phyloP scores from a whole-genome alignment of 495 filamentous ascomycete genomes.

The Podospora anserina region DNA sequence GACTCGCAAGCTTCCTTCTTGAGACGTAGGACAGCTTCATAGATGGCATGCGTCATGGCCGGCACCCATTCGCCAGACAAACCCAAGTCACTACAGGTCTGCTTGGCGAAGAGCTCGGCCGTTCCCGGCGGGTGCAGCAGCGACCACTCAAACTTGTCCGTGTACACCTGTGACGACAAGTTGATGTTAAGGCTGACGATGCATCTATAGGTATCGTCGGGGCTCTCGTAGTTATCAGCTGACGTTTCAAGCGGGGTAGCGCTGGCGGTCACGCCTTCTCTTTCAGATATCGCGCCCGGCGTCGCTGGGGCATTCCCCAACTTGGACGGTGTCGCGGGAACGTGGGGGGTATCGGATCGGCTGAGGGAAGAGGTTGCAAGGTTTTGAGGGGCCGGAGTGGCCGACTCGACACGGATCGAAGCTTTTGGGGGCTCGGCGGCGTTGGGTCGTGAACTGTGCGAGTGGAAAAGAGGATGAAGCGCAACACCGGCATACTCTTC shows the following conservation, averaged over 20 bases:
- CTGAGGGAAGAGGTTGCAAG: conserved; percentile 32
- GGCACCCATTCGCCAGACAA: conserved; percentile 90
- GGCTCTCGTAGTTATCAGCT: conserved; percentile 49
- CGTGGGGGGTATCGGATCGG: conserved; percentile 47
- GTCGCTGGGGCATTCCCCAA: conserved; percentile 17
- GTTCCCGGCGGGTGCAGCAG: conserved; percentile 86
- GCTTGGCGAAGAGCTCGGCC: conserved; percentile 86
- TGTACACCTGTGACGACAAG: conserved; percentile 86
- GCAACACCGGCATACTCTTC: conserved; percentile 96
- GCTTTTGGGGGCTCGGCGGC: conserved; percentile 44
- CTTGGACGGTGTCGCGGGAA: conserved; percentile 33
- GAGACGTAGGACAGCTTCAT: conserved; percentile 85
- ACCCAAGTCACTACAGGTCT: conserved; percentile 88
- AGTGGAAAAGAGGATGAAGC: conserved; percentile 85
- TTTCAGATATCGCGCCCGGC: conserved; percentile 22
- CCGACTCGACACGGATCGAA: conserved; percentile 10
- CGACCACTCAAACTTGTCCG: conserved; percentile 98
- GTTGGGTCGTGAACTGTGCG: conserved; percentile 40
- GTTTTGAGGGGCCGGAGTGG: conserved; percentile 42
- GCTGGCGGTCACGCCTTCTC: conserved; percentile 27
- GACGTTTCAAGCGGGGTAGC: conserved; percentile 27
- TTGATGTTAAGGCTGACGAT: conserved; percentile 91
- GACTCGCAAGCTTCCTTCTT: conserved; percentile 96
- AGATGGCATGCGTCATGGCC: conserved; percentile 92
- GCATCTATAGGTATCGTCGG: conserved; percentile 88